Conservation (phyloP, 192 early-diverging fungal genomes). For the Ambispora gerdemannii region DNA sequence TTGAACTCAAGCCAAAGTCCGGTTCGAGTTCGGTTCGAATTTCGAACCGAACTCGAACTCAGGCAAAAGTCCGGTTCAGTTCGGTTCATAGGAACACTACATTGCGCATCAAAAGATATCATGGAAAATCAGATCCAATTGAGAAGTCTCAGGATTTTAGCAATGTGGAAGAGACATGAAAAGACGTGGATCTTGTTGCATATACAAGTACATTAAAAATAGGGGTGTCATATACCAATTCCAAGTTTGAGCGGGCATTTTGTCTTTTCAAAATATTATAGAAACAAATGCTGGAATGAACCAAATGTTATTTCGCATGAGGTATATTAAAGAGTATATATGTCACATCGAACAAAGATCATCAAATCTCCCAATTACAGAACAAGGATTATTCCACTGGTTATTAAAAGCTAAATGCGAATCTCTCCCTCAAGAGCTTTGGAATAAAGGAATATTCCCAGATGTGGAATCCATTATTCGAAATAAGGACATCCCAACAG, state of each 20-base stretch:
- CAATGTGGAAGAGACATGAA: not conserved
- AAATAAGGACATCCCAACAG: not conserved
- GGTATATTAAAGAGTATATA: no score
- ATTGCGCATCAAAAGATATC: slow-evolving; percentile 5
- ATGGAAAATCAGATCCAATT: slow-evolving; percentile 1
- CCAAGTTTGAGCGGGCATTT: slow-evolving; percentile 10
- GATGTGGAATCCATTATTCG: not conserved
- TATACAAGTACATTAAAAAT: slow-evolving; percentile 17
- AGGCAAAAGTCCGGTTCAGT: no score
- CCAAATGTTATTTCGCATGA: no score
- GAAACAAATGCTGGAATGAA: no score
- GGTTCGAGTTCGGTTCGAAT: no score
- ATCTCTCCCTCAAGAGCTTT: slow-evolving; percentile 18
- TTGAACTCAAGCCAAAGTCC: no score
- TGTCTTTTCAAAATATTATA: no score
- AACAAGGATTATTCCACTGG: slow-evolving; percentile 14
- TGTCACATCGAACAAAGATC: slow-evolving; percentile 8
- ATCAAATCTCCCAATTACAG: slow-evolving; percentile 11
- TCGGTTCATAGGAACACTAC: no score
- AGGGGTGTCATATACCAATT: not conserved
- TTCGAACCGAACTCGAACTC: no score
- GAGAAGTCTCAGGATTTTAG: slow-evolving; percentile 14
- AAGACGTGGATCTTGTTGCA: slow-evolving; percentile 10
- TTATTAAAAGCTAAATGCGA: not conserved
- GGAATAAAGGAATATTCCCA: no score